phyloP scores from a whole-genome alignment of 768 basidiomycete genomes.

The Psilocybe sp. region DNA sequence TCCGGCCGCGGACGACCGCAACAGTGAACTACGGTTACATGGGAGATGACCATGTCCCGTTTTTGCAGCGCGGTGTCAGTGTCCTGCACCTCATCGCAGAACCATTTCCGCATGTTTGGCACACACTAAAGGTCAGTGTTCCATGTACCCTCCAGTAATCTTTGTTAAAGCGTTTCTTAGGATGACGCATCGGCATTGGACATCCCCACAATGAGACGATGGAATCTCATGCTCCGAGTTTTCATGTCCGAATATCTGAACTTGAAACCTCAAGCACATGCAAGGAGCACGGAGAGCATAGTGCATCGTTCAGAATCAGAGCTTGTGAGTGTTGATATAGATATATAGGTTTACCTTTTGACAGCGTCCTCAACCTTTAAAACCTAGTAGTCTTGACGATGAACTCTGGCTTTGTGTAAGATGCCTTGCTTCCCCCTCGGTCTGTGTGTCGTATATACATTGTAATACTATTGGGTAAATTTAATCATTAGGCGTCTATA shows the following conservation, averaged over 20 bases:
- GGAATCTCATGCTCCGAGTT: slow-evolving; percentile 86
- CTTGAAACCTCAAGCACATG: slow-evolving; percentile 47
- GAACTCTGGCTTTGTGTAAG: no score
- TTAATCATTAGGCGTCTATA: no score
- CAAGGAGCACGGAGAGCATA: slow-evolving; percentile 19
- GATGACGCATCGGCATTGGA: slow-evolving; percentile 89
- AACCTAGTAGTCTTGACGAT: slow-evolving; percentile 14
- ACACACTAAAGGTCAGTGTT: slow-evolving; percentile 59
- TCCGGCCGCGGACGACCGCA: slow-evolving; percentile 44
- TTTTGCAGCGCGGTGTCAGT: slow-evolving; percentile 78
- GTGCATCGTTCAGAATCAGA: slow-evolving; percentile 40
- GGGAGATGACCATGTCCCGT: slow-evolving; percentile 94
- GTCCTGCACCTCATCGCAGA: slow-evolving; percentile 87
- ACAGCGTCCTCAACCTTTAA: slow-evolving; percentile 3
- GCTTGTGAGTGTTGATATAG: slow-evolving; percentile 35
- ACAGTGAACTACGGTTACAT: slow-evolving; percentile 55
- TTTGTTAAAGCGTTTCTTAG: slow-evolving; percentile 34
- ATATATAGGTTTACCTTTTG: background rate
- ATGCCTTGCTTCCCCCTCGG: background rate
- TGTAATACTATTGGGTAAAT: no score
- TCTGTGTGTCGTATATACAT: background rate
- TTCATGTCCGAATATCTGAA: slow-evolving; percentile 91
- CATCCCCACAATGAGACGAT: slow-evolving; percentile 79
- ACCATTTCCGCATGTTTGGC: slow-evolving; percentile 92
- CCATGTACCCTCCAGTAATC: background rate